phyloP scores from a whole-genome alignment of 768 basidiomycete species.

The Mycena belliarum region DNA sequence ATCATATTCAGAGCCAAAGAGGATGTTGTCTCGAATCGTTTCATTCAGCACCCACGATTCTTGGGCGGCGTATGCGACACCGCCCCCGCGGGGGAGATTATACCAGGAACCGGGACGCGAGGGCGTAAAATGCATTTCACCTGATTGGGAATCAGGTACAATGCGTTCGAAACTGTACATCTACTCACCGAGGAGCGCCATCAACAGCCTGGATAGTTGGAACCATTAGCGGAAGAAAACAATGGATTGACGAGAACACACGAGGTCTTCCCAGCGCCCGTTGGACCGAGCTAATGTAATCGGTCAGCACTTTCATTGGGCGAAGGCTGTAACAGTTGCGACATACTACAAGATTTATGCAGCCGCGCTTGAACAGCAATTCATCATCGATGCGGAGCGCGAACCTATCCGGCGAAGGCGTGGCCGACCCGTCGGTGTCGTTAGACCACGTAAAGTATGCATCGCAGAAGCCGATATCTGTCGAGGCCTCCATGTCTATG shows the following conservation, averaged over 20 bases:
- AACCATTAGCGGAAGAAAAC: no score
- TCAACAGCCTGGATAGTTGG: no score
- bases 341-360: conserved; percentile 42
- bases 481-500: neutral
- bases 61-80: neutral
- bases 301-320: no score
- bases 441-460: conserved; percentile 18
- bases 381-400: conserved; percentile 40
- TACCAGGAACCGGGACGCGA: neutral
- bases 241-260: no score
- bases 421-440: conserved; percentile 20
- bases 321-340: no score
- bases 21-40: conserved; percentile 2
- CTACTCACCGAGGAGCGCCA: conserved; percentile 52
- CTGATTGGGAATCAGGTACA: neutral
- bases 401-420: conserved; percentile 35
- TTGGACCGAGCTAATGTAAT: no score
- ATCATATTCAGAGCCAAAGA: conserved; percentile 35
- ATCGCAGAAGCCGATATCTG: conserved; percentile 17
- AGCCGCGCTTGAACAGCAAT: conserved; percentile 41
- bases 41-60: neutral
- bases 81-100: neutral
- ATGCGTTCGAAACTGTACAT: no score
- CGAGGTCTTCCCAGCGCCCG: conserved; percentile 43
- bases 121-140: neutral